phyloP scores from a whole-genome alignment of 768 basidiomycete species.

The Hypholoma fasciculare region DNA sequence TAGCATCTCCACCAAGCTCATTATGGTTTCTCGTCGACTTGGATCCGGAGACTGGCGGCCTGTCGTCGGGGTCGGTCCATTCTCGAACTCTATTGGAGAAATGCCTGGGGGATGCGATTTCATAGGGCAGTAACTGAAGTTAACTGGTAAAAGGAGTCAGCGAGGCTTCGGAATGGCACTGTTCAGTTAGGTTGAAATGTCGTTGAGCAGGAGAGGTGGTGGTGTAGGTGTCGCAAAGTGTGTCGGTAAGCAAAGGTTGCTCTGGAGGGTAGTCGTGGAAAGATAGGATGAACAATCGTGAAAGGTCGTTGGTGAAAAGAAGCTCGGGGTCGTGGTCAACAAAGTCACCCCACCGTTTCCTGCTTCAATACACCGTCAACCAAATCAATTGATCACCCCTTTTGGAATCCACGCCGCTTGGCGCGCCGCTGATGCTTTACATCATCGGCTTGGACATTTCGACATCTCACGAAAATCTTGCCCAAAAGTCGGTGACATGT shows the following conservation, averaged over 20 bases:
- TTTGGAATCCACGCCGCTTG: background rate
- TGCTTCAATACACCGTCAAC: background rate
- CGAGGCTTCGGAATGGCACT: background rate
- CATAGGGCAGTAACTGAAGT: background rate
- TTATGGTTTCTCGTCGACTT: slow-evolving; percentile 41
- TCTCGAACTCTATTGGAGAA: slow-evolving; percentile 13
- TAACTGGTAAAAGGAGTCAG: background rate
- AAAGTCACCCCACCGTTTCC: background rate
- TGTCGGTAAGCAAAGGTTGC: background rate
- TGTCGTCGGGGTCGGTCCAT: slow-evolving; percentile 21
- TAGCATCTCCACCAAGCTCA: slow-evolving; percentile 53
- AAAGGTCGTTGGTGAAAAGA: background rate
- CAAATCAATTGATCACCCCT: slow-evolving; percentile 7
- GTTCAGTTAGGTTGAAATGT: background rate
- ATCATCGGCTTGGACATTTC: background rate
- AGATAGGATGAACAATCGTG: background rate
- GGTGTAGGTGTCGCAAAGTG: background rate
- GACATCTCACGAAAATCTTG: background rate
- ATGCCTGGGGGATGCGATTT: slow-evolving; percentile 6
- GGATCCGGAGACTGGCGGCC: slow-evolving; percentile 31
- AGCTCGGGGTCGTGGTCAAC: slow-evolving; percentile 2
- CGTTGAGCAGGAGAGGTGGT: background rate
- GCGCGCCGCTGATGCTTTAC: background rate
- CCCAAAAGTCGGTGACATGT: background rate
- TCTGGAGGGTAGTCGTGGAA: background rate